Conservation (phyloP, 2,329 filamentous ascomycete species). For the Cladosporium sp. region DNA sequence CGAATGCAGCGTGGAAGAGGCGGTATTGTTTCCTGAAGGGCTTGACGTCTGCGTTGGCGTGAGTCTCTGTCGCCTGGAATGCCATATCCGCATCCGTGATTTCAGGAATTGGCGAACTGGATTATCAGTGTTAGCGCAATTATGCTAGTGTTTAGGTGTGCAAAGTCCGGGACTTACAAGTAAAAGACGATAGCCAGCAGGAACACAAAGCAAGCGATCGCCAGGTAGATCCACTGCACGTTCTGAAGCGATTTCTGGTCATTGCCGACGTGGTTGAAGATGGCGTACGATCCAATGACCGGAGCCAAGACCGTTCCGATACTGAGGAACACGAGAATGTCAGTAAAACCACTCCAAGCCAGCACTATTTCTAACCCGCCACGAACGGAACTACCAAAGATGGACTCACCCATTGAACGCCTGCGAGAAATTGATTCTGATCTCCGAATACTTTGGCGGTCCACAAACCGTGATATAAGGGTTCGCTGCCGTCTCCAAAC, state of each 20-base stretch:
- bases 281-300: constrained; percentile 57
- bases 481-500: constrained; percentile 58
- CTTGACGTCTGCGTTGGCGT: constrained; percentile 35
- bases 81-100: constrained; percentile 62
- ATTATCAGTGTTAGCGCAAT: background rate
- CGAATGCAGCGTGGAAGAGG: constrained; percentile 69
- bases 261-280: constrained; percentile 54
- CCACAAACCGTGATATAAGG: constrained; percentile 53
- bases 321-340: constrained; percentile 17
- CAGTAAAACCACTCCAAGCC: background rate
- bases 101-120: constrained; percentile 45
- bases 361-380: no score
- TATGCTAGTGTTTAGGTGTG: no score
- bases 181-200: constrained; percentile 56
- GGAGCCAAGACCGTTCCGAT: constrained; percentile 57
- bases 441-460: constrained; percentile 55
- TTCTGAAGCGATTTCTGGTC: constrained; percentile 50
- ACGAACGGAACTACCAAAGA: background rate
- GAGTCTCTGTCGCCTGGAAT: constrained; percentile 40
- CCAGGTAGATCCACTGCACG: constrained; percentile 63
- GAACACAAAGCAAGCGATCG: constrained; percentile 58
- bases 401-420: constrained; percentile 46
- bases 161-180: constrained; percentile 36
- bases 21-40: constrained; percentile 61
- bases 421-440: constrained; percentile 57